A percentile compares a stretch with the other conserved stretches of the same genome.
Evolutionary conservation across 1,284 basidiomycete genomes (phyloP).

Genomic region (Ustilago lituana): DNA sequence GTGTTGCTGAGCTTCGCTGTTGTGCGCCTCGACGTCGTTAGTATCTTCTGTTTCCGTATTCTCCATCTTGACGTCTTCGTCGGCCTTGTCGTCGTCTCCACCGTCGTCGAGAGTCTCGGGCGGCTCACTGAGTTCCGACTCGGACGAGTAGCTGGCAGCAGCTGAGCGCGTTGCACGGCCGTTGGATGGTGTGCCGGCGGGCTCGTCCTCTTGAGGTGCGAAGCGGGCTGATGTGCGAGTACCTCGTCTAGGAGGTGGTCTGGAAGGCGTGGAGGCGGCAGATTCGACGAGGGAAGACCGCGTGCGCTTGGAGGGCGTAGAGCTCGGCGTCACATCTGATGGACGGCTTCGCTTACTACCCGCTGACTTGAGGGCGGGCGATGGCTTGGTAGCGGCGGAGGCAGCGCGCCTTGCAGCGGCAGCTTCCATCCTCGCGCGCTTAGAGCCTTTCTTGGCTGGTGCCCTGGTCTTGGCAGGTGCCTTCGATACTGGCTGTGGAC

Average conservation of each 20-base stretch:
- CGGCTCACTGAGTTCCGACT: constrained; percentile 62
- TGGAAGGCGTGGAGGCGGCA: constrained; percentile 30
- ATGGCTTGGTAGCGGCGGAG: constrained; percentile 72
- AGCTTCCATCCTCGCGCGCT: constrained; percentile 31
- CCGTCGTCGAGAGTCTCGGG: constrained; percentile 40
- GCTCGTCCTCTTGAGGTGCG: constrained; percentile 26
- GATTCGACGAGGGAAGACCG: constrained; percentile 30
- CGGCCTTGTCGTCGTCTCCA: constrained; percentile 5
- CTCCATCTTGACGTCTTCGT: constrained; percentile 22
- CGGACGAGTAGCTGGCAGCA: constrained; percentile 27
- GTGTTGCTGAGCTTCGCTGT: constrained; percentile 38
- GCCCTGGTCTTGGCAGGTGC: constrained; percentile 24
- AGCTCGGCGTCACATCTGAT: constrained; percentile 26
- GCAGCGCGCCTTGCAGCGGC: constrained; percentile 55
- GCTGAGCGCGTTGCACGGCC: constrained; percentile 15
- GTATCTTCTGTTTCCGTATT: constrained; percentile 48
- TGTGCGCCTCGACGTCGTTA: constrained; percentile 42
- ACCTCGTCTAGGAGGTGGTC: constrained; percentile 32
- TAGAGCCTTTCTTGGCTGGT: constrained; percentile 51
- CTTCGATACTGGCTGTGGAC: constrained; percentile 67
- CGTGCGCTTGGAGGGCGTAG: constrained; percentile 37
- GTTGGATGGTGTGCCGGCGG: constrained; percentile 14
- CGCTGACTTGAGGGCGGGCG: constrained; percentile 69
- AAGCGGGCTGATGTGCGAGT: constrained; percentile 45
- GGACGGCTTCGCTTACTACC: constrained; percentile 72